A percentile compares a stretch with the other conserved stretches of the same genome.
Conservation (phyloP, 495 filamentous ascomycete genomes). For the Aspergillus sparsus region DNA sequence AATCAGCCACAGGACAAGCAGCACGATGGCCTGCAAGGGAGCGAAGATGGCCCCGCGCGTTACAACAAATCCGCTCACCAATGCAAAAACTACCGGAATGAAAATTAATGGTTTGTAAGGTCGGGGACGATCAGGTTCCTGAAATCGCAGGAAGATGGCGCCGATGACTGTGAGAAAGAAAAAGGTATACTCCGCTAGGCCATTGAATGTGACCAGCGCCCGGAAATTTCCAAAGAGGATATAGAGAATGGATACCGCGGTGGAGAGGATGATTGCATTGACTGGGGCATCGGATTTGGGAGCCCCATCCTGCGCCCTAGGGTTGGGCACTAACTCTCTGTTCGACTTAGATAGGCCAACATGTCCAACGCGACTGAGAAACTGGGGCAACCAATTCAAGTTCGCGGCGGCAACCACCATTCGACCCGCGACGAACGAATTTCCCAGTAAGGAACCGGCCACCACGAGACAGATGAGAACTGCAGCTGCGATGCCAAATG, state of each 20-base stretch:
- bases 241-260: constrained; percentile 17
- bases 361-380: constrained; percentile 20
- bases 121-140: constrained; percentile 19
- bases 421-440: constrained; percentile 26
- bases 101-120: constrained; percentile 24
- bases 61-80: constrained; percentile 26
- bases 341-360: constrained; percentile 3
- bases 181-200: constrained; percentile 25
- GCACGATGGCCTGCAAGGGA: constrained; percentile 16
- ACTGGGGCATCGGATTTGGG: constrained; percentile 21
- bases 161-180: constrained; percentile 27
- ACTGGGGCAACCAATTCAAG: constrained; percentile 24
- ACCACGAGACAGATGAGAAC: constrained; percentile 23
- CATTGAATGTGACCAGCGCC: constrained; percentile 26
- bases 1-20: constrained; percentile 21
- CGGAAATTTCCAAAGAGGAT: constrained; percentile 27
- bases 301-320: not conserved
- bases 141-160: constrained; percentile 22
- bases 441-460: constrained; percentile 25
- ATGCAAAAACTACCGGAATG: constrained; percentile 17
- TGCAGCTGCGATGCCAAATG: constrained; percentile 18
- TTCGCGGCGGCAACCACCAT: constrained; percentile 27
- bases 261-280: constrained; percentile 26
- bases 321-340: not conserved
- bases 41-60: constrained; percentile 22